These are phyloP conservation scores for Trametes meyenii DNA, from an alignment of 768 basidiomycete species.

Conservation along the genomic window DNA sequence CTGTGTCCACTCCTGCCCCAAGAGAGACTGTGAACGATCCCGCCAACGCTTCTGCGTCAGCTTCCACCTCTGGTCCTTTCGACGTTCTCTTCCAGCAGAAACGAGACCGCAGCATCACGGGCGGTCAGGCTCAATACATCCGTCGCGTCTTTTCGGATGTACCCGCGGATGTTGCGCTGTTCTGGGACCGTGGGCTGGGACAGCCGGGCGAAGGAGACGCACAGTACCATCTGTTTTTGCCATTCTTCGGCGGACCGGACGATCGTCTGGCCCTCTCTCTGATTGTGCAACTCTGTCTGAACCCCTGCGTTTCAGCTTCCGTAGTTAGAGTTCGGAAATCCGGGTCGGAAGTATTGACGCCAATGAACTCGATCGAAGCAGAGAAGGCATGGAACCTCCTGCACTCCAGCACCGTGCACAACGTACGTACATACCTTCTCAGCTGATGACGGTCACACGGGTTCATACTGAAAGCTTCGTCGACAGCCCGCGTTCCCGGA, in stretches of 20 bases:
- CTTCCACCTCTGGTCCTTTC: conserved; percentile 45
- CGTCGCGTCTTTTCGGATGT: conserved; percentile 78
- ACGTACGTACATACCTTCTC: conserved; percentile 31
- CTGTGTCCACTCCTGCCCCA: conserved; percentile 27
- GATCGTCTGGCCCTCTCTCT: conserved; percentile 85
- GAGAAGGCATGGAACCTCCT: conserved; percentile 20
- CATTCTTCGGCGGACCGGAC: conserved; percentile 95
- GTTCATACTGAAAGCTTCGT: not conserved
- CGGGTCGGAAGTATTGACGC: conserved; percentile 39
- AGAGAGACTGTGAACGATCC: conserved; percentile 27
- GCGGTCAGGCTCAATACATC: conserved; percentile 80
- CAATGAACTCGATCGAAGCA: conserved; percentile 35
- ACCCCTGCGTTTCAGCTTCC: conserved; percentile 67
- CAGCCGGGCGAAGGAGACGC: conserved; percentile 33
- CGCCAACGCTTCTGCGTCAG: conserved; percentile 5
- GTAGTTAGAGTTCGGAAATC: conserved; percentile 63
- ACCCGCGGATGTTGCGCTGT: conserved; percentile 79
- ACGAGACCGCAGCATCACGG: conserved; percentile 45
- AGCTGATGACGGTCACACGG: not conserved
- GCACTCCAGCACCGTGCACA: conserved; percentile 30
- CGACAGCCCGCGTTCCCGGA: conserved; percentile 56
- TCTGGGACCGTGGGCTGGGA: conserved; percentile 72
- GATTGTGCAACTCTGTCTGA: conserved; percentile 77
- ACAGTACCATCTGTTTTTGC: conserved; percentile 71
- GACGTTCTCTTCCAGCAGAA: conserved; percentile 73